Evolutionary conservation across 2,329 filamentous ascomycete genomes (phyloP), one percentile per base, ranked within the genome.

Genomic region (Ophiostoma sp.): DNA sequence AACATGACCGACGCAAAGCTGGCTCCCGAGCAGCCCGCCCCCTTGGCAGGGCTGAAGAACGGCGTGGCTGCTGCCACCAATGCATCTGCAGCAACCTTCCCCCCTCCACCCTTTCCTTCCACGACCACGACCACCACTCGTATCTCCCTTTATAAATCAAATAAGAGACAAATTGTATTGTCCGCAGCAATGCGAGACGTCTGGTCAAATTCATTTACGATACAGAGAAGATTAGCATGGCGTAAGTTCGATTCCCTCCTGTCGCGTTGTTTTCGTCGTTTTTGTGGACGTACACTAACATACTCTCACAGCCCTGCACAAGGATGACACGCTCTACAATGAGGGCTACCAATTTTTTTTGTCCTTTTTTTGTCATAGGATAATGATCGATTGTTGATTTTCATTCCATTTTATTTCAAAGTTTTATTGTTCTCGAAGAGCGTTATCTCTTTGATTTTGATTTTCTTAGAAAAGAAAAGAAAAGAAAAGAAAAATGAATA

Each of bases 181-280:
- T 59, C 59, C 59, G 19, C 33, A 63, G 59, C 33, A 63, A 25
- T 63, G 33, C 33, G 59, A 45, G 59, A 39, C 59, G 28, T 33
- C 11, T 59, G 33, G 59, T 39, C 8, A 33, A 63, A 42, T 12
- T 39, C 6, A 39, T 19, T 9, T n/a, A 15, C 9, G 28, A 28
- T 59, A 70, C 68, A 70, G 64, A 69, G 64, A 50, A 52, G 42
- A 52, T 69, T 45, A 48, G 63, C 63, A 66, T 66, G 63, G 63
- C 63, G 39, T 66, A 66, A 28, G 63, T 45, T 66, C 61, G 17
- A 66, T 66, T 45, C 36, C 61, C 36, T 22, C 12, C 36, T 19
- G 11, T 28, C 28, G 39, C 22, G 11, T 33, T 19, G 12, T 22
- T 64, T 66, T 39, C 31, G 15, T 39, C 9, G 3, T 63, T 63